Conservation (phyloP, 1,139 yeast genomes). For the Nakaseomyces uthaithaninus region DNA sequence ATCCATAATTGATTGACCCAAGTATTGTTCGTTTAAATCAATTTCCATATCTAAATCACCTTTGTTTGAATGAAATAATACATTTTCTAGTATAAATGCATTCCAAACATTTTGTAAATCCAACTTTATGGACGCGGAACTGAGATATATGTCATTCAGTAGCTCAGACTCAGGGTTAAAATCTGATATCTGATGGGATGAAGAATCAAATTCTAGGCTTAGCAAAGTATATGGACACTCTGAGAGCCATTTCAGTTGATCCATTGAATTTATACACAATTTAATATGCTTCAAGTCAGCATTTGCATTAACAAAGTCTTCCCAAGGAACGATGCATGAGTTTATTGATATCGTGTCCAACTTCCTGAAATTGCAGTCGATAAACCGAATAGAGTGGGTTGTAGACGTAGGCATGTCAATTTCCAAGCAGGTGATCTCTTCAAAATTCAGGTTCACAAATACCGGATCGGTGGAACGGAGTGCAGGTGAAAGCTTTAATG, state of each 20-base stretch:
- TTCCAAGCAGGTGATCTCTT: conserved; percentile 13
- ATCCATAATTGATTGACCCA: conserved; percentile 12
- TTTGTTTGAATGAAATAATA: conserved; percentile 13
- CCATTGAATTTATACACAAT: conserved; percentile 13
- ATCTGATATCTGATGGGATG: conserved; percentile 9
- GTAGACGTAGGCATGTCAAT: conserved; percentile 11
- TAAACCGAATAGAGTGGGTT: conserved; percentile 15
- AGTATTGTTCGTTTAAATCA: conserved; percentile 11
- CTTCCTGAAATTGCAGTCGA: conserved; percentile 17
- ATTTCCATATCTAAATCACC: conserved; percentile 10
- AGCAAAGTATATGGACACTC: conserved; percentile 17
- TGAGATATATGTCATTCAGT: conserved; percentile 7
- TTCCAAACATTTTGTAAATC: conserved; percentile 15
- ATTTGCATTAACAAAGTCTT: conserved; percentile 12
- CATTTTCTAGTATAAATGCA: conserved; percentile 15
- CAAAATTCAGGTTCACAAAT: conserved; percentile 17
- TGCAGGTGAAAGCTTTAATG: conserved; percentile 16
- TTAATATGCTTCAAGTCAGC: conserved; percentile 11
- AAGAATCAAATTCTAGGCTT: conserved; percentile 12
- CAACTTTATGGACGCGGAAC: conserved; percentile 7
- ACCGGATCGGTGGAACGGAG: conserved; percentile 16
- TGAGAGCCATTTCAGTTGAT: conserved; percentile 20
- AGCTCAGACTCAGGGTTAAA: conserved; percentile 8
- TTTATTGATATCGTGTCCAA: conserved; percentile 13
- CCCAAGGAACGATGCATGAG: conserved; percentile 21